Evolutionary conservation across 306 rosid species (phyloP).

Genomic region (Pterocarpus santalinus): DNA sequence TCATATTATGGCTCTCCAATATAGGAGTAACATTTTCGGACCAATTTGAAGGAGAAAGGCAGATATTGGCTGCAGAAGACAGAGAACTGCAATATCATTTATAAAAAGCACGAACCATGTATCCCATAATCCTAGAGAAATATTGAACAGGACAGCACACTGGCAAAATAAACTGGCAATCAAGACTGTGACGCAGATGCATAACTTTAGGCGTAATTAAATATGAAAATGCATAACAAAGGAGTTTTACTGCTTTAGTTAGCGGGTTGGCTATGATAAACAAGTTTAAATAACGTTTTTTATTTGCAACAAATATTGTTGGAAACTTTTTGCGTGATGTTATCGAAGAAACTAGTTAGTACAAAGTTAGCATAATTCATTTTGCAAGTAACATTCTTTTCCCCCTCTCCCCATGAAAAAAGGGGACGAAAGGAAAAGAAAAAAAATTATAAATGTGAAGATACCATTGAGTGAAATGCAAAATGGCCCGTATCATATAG

Average conservation of each 20-base stretch:
- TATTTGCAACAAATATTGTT: neutral
- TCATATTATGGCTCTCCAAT: neutral
- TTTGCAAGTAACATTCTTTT: neutral
- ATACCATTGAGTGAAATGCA: neutral
- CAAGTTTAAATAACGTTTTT: neutral
- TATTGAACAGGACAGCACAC: conserved; percentile 1
- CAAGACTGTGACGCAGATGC: neutral
- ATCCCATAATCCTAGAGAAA: conserved; percentile 6
- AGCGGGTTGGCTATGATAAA: conserved; percentile 6
- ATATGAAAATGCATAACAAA: neutral
- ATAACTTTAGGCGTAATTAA: neutral
- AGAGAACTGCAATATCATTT: neutral
- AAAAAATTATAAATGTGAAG: neutral
- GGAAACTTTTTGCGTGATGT: neutral
- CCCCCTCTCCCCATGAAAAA: neutral
- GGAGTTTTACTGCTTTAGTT: neutral
- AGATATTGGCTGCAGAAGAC: neutral
- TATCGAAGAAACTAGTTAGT: neutral
- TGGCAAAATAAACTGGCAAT: conserved; percentile 10
- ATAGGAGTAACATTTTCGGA: neutral
- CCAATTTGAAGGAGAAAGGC: neutral
- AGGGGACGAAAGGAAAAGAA: neutral
- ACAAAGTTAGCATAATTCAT: neutral
- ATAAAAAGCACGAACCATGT: neutral
- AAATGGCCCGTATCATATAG: neutral